phyloP scores from a whole-genome alignment of 768 basidiomycete species.

The Kwoniella sp. region DNA sequence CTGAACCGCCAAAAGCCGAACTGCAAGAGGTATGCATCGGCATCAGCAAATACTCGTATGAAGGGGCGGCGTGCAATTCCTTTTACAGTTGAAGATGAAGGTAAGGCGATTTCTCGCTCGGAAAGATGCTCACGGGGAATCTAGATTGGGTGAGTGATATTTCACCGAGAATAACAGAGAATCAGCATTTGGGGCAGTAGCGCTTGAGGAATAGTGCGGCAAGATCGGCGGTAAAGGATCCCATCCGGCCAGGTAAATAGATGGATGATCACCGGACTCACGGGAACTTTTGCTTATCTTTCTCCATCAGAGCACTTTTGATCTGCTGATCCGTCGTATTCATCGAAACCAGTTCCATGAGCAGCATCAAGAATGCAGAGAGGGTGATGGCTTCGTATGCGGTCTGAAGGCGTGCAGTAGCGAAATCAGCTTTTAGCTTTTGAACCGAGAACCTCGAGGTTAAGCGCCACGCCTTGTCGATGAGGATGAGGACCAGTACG shows the following conservation, averaged over 20 bases:
- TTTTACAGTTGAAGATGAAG: too few species aligned
- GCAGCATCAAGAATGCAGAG: conserved; percentile 80
- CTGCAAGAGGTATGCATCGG: conserved; percentile 54
- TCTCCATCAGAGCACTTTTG: conserved; percentile 70
- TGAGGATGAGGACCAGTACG: background rate
- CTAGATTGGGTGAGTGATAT: too few species aligned
- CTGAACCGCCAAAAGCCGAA: conserved; percentile 70
- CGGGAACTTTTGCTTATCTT: conserved; percentile 74
- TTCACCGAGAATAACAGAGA: too few species aligned
- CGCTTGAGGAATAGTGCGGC: too few species aligned
- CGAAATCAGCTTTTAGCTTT: background rate
- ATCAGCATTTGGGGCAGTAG: too few species aligned
- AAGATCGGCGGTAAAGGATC: too few species aligned
- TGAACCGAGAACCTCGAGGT: too few species aligned
- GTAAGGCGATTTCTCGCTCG: background rate
- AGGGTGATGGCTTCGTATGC: conserved; percentile 69
- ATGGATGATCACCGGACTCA: conserved; percentile 9
- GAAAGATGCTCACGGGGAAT: conserved; percentile 23
- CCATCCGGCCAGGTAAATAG: too few species aligned
- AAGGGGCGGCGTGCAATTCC: too few species aligned
- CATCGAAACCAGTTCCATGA: conserved; percentile 80
- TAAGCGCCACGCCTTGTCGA: too few species aligned
- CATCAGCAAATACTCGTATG: too few species aligned
- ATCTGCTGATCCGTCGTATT: conserved; percentile 68
- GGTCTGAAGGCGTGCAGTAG: conserved; percentile 14